Percentiles rank a stretch among this genome's conserved stretches.
Evolutionary conservation across 1,139 yeast species (phyloP).

Genomic region (Yamadazyma taylorii): DNA sequence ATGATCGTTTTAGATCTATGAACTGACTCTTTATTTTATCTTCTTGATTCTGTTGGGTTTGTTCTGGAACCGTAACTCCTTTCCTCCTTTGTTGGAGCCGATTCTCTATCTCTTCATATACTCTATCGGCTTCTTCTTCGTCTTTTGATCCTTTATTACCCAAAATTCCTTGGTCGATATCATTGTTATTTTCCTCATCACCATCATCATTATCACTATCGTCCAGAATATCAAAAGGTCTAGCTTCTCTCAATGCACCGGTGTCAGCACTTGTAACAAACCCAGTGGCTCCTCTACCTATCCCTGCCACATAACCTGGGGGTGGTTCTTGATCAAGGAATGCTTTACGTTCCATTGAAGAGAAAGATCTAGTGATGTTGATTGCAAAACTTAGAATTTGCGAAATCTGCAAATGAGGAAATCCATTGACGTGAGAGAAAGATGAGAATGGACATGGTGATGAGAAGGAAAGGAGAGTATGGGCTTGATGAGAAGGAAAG

Average conservation of each 20-base stretch:
- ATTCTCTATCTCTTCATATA: conserved; percentile 65
- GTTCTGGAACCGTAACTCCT: conserved; percentile 25
- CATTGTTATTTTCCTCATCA: conserved; percentile 25
- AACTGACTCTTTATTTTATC: conserved; percentile 30
- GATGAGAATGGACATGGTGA: too few relatives aligned
- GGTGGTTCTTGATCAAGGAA: conserved; percentile 90
- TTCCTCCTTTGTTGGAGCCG: conserved; percentile 19
- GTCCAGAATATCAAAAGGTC: conserved; percentile 26
- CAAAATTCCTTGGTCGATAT: conserved; percentile 31
- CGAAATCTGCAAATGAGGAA: conserved; percentile 2
- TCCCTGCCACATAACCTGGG: conserved; percentile 85
- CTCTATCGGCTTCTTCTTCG: conserved; percentile 70
- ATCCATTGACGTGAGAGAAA: too few relatives aligned
- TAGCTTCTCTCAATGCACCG: conserved; percentile 42
- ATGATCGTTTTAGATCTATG: conserved; percentile 57
- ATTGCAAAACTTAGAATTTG: not conserved
- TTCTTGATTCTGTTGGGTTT: conserved; percentile 24
- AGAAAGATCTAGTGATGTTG: not conserved
- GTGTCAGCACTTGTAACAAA: conserved; percentile 82
- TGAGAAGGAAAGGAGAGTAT: too few relatives aligned
- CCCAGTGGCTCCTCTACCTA: conserved; percentile 95
- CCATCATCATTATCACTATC: conserved; percentile 25
- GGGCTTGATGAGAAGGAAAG: too few relatives aligned
- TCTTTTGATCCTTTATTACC: conserved; percentile 49
- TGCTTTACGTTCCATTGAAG: conserved; percentile 48